Evolutionary conservation across 306 rosid genomes (phyloP).

Genomic region (Fragaria ananassa): DNA sequence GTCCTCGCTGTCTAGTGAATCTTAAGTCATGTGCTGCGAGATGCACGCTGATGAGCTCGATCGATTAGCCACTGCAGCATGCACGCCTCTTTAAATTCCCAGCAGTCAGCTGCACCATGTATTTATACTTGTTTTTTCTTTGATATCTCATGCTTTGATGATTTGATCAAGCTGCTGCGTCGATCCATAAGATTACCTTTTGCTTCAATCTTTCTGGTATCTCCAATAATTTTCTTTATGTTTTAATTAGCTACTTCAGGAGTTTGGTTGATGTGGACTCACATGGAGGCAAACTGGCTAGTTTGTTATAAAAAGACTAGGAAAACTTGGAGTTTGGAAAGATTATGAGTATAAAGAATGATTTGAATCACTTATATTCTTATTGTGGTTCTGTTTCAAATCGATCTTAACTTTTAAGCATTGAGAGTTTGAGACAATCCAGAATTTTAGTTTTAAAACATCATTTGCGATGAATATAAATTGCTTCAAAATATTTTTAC

Average conservation of each 20-base stretch:
- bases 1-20: constrained; percentile 20
- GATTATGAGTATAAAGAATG: neutral
- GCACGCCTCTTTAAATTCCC: neutral
- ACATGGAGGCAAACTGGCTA: neutral
- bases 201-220: constrained; percentile 2
- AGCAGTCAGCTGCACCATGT: constrained; percentile 4
- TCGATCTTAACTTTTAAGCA: too few relatives aligned
- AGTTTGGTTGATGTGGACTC: constrained; percentile 8
- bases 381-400: too few relatives aligned
- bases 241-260: neutral
- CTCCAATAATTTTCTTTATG: neutral
- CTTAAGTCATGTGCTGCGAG: constrained; percentile 19
- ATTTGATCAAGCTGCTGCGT: constrained; percentile 7
- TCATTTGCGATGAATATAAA: too few relatives aligned
- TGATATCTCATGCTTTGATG: neutral
- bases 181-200: constrained; percentile 9
- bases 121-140: neutral
- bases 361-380: neutral
- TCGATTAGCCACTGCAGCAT: neutral
- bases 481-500: too few relatives aligned
- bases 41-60: constrained; percentile 14
- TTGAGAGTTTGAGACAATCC: too few relatives aligned
- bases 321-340: neutral
- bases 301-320: neutral
- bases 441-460: too few relatives aligned